A percentile compares a stretch with the other conserved stretches of the same genome.
Evolutionary conservation across 192 early-diverging fungal genomes (phyloP).

Genomic region (Oehlia diaphana): DNA sequence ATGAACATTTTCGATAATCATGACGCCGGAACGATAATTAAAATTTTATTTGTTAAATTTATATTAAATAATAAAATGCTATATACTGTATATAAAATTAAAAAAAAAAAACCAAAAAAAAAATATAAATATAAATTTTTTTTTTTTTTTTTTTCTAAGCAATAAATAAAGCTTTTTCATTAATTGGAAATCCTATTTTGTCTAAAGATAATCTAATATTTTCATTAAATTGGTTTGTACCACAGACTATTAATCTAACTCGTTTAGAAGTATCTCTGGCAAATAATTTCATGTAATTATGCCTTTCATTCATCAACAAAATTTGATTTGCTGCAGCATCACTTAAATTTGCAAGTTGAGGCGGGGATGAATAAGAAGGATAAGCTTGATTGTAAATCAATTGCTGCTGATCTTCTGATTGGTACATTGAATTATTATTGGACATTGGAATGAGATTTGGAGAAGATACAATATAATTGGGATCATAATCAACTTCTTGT

Average conservation of each 20-base stretch:
- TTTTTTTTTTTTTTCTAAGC: not conserved
- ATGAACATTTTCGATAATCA: too few relatives aligned
- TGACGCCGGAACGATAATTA: too few relatives aligned
- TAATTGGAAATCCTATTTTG: not conserved
- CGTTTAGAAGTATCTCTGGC: not conserved
- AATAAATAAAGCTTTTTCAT: conserved; percentile 5
- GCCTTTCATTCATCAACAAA: not conserved
- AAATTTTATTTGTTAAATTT: too few relatives aligned
- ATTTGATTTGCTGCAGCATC: not conserved
- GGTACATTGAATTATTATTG: too few relatives aligned
- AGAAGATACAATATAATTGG: too few relatives aligned
- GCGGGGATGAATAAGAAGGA: not conserved
- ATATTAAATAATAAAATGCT: too few relatives aligned
- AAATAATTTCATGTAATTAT: not conserved
- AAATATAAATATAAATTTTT: not conserved
- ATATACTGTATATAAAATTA: too few relatives aligned
- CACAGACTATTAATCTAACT: not conserved
- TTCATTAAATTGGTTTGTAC: not conserved
- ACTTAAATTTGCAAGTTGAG: not conserved
- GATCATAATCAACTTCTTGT: too few relatives aligned
- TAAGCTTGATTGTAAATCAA: not conserved
- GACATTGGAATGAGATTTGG: too few relatives aligned
- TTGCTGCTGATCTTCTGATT: too few relatives aligned
- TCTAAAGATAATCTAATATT: not conserved
- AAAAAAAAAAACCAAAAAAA: too few relatives aligned